Evolutionary conservation across 345 rosid genomes (phyloP), one percentile per base, ranked within the genome.

Genomic region (Pelargonium nanum): DNA sequence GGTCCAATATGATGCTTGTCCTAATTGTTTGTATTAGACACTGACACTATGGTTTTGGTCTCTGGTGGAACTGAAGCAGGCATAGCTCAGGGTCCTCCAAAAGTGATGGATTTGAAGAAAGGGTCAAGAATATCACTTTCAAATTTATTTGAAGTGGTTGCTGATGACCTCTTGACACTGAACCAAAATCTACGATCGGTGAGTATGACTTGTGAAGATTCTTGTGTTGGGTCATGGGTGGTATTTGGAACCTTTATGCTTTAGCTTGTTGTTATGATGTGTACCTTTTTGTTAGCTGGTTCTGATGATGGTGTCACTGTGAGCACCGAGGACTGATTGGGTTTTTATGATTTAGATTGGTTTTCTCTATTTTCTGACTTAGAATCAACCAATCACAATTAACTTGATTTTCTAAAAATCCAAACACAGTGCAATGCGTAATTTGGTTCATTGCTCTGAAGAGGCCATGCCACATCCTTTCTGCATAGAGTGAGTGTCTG

Each of bases 111-210:
- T 73, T 71, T 82, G 74, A 82, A 78, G 80, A 74, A 70, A 72
- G 85, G 81, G 65, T 28, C 77, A 50, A 77, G 55, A 68, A 72
- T 84, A 67, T 84, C 90, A 16, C 70, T 89, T 70, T 63, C 78
- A 28, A 85, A 63, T 64, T 57, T 84, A 65, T 93, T 93, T 74
- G 89, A 87, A 75, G 78, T 76, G 26, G 99, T 93, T 53, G 79
- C 97, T 59, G 90, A 80, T 69, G 99, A 93, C 74, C 87, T 93
- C 34, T 83, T 58, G 65, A 79, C 74, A 26, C 83, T 93, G 55
- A 93, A 93, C 68, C 81, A 85, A 67, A 93, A 89, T 80, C 99
- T 93, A 56, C 79, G 73, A 71, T 82, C 96, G 60, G 99, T 89
- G 63, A 84, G 96, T 84, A 57, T 40, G 32, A 54, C 15, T n/a